phyloP scores from a whole-genome alignment of 495 filamentous ascomycete genomes.

The Neurospora sp. region DNA sequence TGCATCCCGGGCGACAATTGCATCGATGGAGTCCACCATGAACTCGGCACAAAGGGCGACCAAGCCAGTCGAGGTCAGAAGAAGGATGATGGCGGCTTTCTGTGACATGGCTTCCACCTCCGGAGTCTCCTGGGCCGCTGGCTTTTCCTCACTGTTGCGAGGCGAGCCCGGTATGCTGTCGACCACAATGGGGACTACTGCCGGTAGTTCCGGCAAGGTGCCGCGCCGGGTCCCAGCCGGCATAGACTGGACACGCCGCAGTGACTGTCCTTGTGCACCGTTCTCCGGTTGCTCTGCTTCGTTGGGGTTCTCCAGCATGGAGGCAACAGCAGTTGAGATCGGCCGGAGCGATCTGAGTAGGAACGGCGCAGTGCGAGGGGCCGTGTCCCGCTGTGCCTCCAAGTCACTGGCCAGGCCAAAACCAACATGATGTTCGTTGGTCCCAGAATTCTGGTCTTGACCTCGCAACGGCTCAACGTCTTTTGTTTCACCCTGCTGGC shows the following conservation, averaged over 20 bases:
- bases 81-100: constrained; percentile 56
- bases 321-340: constrained; percentile 43
- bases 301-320: constrained; percentile 1
- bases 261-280: constrained; percentile 30
- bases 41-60: constrained; percentile 80
- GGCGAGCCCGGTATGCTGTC: background rate
- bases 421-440: constrained; percentile 21
- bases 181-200: constrained; percentile 8
- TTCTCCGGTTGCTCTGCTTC: background rate
- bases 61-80: constrained; percentile 64
- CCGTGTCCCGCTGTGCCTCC: background rate
- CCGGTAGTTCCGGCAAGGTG: constrained; percentile 18
- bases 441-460: background rate
- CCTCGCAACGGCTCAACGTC: background rate
- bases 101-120: constrained; percentile 46
- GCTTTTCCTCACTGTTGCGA: background rate
- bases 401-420: constrained; percentile 22
- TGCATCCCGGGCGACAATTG: constrained; percentile 38
- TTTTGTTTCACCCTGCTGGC: background rate
- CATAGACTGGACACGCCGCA: constrained; percentile 16
- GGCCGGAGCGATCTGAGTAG: constrained; percentile 47
- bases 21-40: constrained; percentile 64
- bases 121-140: constrained; percentile 12
- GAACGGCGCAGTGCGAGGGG: constrained; percentile 26
- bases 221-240: constrained; percentile 25